These are phyloP conservation scores for Penicillium polonicum DNA, from an alignment of 2,329 filamentous ascomycete species.

Conservation along the genomic window DNA sequence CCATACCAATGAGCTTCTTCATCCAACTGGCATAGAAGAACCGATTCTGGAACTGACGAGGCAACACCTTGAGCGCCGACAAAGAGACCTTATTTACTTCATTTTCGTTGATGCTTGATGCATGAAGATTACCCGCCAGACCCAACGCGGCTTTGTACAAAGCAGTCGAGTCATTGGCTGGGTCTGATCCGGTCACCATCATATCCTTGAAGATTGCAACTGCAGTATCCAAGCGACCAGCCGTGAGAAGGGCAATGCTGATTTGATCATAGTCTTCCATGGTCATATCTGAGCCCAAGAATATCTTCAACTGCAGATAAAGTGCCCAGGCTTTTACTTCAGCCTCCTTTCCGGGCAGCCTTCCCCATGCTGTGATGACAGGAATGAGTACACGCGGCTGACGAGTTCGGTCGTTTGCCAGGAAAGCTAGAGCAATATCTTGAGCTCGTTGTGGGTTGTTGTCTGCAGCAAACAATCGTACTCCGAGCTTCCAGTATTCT, in stretches of 20 bases:
- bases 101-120: conserved; percentile 42
- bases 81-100: conserved; percentile 51
- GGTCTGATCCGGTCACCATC: conserved; percentile 64
- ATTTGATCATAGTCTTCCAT: conserved; percentile 76
- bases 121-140: conserved; percentile 42
- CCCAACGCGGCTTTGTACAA: conserved; percentile 46
- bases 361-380: conserved; percentile 67
- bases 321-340: conserved; percentile 63
- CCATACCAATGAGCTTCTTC: conserved; percentile 73
- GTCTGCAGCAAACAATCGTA: conserved; percentile 50
- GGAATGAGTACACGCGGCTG: conserved; percentile 53
- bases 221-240: conserved; percentile 64
- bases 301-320: conserved; percentile 64
- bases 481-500: conserved; percentile 50
- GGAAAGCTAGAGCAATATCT: conserved; percentile 47
- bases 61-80: conserved; percentile 53
- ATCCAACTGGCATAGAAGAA: conserved; percentile 89
- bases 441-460: conserved; percentile 51
- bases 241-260: conserved; percentile 67
- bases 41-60: conserved; percentile 61
- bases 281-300: conserved; percentile 60
- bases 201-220: conserved; percentile 82
- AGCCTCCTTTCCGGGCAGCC: conserved; percentile 50
- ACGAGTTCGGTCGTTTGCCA: conserved; percentile 45
- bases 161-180: conserved; percentile 45